Base-by-base conservation (phyloP, 306 rosid genomes). In the Hylodesmum podocarpum region DNA sequence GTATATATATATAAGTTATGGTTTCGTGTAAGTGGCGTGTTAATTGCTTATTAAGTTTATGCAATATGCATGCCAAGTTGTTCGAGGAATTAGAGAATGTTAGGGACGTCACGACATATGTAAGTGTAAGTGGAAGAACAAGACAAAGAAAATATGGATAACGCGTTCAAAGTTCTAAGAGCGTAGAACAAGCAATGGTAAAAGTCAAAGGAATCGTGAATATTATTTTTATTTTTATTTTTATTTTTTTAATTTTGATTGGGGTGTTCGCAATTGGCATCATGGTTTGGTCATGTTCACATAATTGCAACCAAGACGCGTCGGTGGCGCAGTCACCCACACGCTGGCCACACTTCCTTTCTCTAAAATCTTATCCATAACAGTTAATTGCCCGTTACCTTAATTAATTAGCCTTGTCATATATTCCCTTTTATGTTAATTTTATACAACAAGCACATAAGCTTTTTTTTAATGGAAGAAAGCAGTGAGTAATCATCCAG, bases 81-180 rank as follows among this genome's bases (percentile, higher is more conserved):
- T 53, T 31, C 71, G 49, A 46, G 14, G 80, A 67, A 59, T 66
- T 16, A 24, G 34, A 58, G 41, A 7, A 58, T 16, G 11, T 8
- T 58, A 37, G 0, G 0, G 8, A 25, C 66, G 67, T 68, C 77
- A 75, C 66, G 40, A 9, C 66, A 27, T 74, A 19, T 24, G 66
- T 8, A 25, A 3, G 7, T 5, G 36, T 6, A 16, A 11, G n/a
- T 25, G 47, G 50, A n/a, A 5, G 61, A 13, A n/a, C n/a, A n/a
- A 27, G 67, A 27, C 46, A 6, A 34, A 50, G 28, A 34, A 21
- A 21, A 25, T 5, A 3, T 37, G 33, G 58, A 70, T 39, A 27
- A 78, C 66, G 68, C 72, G 71, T 67, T 69, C 75, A 36, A 49
- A 37, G 13, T 59, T 63, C 78, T 50, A 50, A 63, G 15, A n/a